Conservation (phyloP, 2,329 filamentous ascomycete genomes). For the Ciborinia camelliae region DNA sequence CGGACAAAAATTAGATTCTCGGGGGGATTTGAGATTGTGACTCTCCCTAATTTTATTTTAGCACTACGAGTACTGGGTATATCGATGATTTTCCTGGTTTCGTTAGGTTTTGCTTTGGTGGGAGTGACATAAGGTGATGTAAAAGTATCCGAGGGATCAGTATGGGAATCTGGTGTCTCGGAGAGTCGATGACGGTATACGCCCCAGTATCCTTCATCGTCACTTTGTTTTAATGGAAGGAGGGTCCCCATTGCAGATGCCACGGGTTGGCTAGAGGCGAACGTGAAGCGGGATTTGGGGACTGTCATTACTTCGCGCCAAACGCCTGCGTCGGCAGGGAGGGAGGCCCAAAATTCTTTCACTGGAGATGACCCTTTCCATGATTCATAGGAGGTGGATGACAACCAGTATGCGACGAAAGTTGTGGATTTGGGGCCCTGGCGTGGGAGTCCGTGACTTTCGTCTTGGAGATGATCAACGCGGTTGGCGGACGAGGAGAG, state of each 20-base stretch:
- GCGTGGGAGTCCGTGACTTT: slow-evolving; percentile 20
- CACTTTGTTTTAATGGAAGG: slow-evolving; percentile 20
- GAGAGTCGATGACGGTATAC: slow-evolving; percentile 27
- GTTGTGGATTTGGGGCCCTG: slow-evolving; percentile 16
- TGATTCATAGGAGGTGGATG: slow-evolving; percentile 31
- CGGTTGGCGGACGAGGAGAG: slow-evolving; percentile 23
- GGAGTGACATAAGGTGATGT: slow-evolving; percentile 22
- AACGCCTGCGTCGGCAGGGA: slow-evolving; percentile 26
- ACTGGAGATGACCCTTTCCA: slow-evolving; percentile 16
- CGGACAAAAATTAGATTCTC: slow-evolving; percentile 26
- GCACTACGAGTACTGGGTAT: not conserved
- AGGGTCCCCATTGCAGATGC: slow-evolving; percentile 23
- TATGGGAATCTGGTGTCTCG: slow-evolving; percentile 22
- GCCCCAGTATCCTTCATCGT: slow-evolving; percentile 27
- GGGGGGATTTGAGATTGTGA: slow-evolving; percentile 21
- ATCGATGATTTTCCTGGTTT: not conserved
- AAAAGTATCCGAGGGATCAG: slow-evolving; percentile 23
- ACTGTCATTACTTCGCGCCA: slow-evolving; percentile 29
- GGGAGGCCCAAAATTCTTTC: slow-evolving; percentile 23
- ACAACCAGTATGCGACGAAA: slow-evolving; percentile 25
- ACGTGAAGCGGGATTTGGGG: slow-evolving; percentile 25
- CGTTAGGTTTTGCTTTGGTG: slow-evolving; percentile 2
- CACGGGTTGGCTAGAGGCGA: slow-evolving; percentile 22
- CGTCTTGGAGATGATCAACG: slow-evolving; percentile 21
- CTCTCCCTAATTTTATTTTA: slow-evolving; percentile 5